Percentiles rank a stretch among this genome's conserved stretches.
Conservation (phyloP, 1,139 yeast genomes). For the Magnusiomyces clavatus region DNA sequence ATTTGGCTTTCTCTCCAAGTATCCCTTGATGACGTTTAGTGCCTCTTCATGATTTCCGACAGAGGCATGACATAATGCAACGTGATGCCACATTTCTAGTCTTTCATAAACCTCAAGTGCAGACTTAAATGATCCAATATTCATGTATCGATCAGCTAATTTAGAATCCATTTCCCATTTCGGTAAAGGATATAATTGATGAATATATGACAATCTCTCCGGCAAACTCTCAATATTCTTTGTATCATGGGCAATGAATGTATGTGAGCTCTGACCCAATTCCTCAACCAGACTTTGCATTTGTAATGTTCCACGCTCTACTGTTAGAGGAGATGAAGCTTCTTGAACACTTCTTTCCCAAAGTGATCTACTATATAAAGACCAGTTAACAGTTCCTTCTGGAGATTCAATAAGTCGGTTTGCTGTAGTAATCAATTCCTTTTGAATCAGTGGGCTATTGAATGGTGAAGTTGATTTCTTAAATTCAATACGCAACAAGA, state of each 20-base stretch:
- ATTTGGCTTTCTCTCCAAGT: slow-evolving; percentile 51
- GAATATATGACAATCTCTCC: slow-evolving; percentile 61
- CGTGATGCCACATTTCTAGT: slow-evolving; percentile 67
- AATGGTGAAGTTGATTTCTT: slow-evolving; percentile 66
- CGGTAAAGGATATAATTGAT: slow-evolving; percentile 70
- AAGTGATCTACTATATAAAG: slow-evolving; percentile 70
- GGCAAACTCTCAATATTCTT: slow-evolving; percentile 24
- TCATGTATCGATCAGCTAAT: slow-evolving; percentile 82
- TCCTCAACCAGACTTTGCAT: slow-evolving; percentile 91
- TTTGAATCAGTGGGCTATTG: slow-evolving; percentile 63
- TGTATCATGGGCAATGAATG: slow-evolving; percentile 47
- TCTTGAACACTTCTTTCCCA: slow-evolving; percentile 90
- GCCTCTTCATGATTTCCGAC: slow-evolving; percentile 71
- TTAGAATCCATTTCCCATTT: slow-evolving; percentile 79
- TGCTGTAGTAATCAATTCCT: slow-evolving; percentile 70
- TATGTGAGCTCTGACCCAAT: slow-evolving; percentile 53
- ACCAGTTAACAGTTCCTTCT: slow-evolving; percentile 54
- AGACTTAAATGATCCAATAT: slow-evolving; percentile 75
- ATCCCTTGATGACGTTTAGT: slow-evolving; percentile 45
- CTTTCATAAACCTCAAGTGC: slow-evolving; percentile 88
- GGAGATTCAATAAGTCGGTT: slow-evolving; percentile 58
- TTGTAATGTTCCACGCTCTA: slow-evolving; percentile 90
- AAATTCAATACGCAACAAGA: slow-evolving; percentile 59
- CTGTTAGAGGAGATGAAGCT: slow-evolving; percentile 71
- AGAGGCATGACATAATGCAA: slow-evolving; percentile 86